Evolutionary conservation across 2,329 filamentous ascomycete species (phyloP).

Genomic region (Polychaeton citri): DNA sequence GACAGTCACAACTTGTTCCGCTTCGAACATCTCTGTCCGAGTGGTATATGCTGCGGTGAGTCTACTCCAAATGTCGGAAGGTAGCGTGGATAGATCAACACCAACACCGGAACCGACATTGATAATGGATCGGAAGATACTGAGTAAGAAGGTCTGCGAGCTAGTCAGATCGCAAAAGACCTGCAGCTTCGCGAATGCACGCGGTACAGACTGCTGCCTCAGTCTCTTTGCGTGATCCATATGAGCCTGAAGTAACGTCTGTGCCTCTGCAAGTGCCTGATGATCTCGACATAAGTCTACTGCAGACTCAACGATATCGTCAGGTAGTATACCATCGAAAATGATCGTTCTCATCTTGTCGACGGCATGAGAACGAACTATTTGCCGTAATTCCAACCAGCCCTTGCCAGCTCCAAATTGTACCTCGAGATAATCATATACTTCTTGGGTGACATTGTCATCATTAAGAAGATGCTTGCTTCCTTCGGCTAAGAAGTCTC

Average conservation of each 20-base stretch:
- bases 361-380: neutral
- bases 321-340: neutral
- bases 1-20: neutral
- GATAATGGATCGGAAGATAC: no score
- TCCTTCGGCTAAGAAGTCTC: neutral
- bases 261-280: neutral
- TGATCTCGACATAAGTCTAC: neutral
- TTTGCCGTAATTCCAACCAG: neutral
- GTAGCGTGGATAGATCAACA: no score
- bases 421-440: neutral
- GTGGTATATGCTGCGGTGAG: neutral
- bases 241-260: neutral
- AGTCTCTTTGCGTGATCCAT: no score
- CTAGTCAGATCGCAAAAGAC: no score
- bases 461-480: neutral
- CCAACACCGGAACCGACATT: no score
- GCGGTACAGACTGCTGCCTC: no score
- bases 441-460: neutral
- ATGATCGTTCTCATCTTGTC: neutral
- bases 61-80: neutral
- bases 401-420: neutral
- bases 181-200: no score
- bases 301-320: neutral
- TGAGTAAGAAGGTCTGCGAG: no score
- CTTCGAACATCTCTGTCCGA: neutral